Percentiles rank a stretch among this genome's conserved stretches.
Conservation (phyloP, 2,329 filamentous ascomycete species). For the Plenodomus biglobosus region DNA sequence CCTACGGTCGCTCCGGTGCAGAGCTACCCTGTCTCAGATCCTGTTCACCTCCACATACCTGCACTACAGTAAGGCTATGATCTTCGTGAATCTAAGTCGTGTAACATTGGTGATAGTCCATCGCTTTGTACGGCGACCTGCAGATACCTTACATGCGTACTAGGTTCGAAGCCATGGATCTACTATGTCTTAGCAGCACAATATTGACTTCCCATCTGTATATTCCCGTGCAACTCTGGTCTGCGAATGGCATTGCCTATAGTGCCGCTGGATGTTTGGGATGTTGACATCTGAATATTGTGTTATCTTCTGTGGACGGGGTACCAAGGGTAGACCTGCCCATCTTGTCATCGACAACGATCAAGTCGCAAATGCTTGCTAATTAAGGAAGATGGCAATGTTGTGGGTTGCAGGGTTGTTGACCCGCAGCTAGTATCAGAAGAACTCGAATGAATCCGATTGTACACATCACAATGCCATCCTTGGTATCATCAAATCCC, state of each 20-base stretch:
- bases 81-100: background rate
- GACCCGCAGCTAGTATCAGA: too few relatives aligned
- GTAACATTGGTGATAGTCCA: background rate
- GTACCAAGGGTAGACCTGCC: background rate
- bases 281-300: too few relatives aligned
- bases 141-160: background rate
- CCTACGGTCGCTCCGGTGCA: background rate
- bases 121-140: background rate
- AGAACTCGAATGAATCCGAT: too few relatives aligned
- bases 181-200: background rate
- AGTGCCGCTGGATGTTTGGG: too few relatives aligned
- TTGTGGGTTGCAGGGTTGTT: background rate
- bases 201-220: background rate
- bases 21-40: background rate
- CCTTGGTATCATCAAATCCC: too few relatives aligned
- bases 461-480: too few relatives aligned
- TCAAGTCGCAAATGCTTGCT: constrained; percentile 1
- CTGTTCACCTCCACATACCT: background rate
- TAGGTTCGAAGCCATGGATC: background rate
- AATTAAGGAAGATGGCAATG: background rate
- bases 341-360: background rate
- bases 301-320: too few relatives aligned
- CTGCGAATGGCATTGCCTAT: background rate
- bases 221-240: background rate
- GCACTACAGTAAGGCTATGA: background rate